Evolutionary conservation across 768 basidiomycete genomes (phyloP), one percentile per base, ranked within the genome.

Genomic region (Hericium alpestre): DNA sequence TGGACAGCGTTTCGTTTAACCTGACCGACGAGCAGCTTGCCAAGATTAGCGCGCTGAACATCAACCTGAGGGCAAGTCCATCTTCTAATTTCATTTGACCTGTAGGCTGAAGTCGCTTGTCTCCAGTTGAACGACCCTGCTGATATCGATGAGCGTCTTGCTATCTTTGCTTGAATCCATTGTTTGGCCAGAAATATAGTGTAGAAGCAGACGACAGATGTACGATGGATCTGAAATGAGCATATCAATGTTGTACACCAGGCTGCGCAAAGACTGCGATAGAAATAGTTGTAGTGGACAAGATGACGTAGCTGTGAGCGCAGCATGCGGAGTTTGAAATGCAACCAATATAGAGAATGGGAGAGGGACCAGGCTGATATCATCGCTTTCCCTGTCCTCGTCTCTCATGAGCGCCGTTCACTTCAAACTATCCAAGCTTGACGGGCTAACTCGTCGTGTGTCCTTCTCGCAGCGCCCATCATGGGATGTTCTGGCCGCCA

Each of bases 91-190:
- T 37, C 20, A 37, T 37, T 50, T 23, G 49, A 25, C 16, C 1
- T 47, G 16, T 49, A 47, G 58, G 65, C 54, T 57, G 57, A 8
- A 32, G 49, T 55, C 6, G 32, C 32, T 43, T 2, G 23, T 48
- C 37, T 56, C 16, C 59, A 87, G 86, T 64, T 87, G 65, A 89
- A 89, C 69, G 72, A 90, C 69, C 88, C 88, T 8, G 77, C 68
- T 39, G 80, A 79, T 20, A 83, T 88, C 41, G 83, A 89, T 61
- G 72, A 79, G 55, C 76, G 81, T 38, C 65, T 89, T 57, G 79
- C 72, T 7, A 87, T 90, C 63, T 90, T 88, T 66, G 87, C 84
- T 27, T 90, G 71, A 77, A 59, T 32, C 37, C 22, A 7, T 15
- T n/a, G 23, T 55, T 5, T 13, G 43, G 43, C 3, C 43, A 46